These are phyloP conservation scores for Boechera stricta DNA, from an alignment of 345 rosid species.

Conservation along the genomic window DNA sequence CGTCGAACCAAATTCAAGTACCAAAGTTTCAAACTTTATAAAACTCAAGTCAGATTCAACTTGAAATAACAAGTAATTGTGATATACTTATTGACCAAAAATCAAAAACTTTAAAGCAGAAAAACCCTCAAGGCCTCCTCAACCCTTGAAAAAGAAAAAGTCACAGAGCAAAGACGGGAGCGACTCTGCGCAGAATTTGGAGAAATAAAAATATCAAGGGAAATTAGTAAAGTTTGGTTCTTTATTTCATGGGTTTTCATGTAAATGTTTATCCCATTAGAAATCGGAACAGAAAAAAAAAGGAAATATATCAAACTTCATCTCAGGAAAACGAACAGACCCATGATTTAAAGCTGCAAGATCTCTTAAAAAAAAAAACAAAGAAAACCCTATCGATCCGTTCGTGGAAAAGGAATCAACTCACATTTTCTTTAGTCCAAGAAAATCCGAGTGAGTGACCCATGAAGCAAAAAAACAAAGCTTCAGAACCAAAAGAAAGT, in stretches of 20 bases:
- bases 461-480: background rate
- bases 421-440: conserved; percentile 4
- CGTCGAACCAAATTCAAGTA: background rate
- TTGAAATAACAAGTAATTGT: background rate
- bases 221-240: background rate
- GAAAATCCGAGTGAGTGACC: conserved; percentile 24
- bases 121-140: conserved; percentile 11
- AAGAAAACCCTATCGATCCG: conserved; percentile 13
- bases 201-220: background rate
- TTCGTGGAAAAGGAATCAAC: conserved; percentile 1
- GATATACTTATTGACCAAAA: background rate
- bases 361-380: background rate
- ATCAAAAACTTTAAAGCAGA: conserved; percentile 20
- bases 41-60: conserved; percentile 22
- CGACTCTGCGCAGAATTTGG: conserved; percentile 22
- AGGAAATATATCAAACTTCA: background rate
- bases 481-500: background rate
- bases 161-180: background rate
- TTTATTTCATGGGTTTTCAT: background rate
- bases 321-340: conserved; percentile 35
- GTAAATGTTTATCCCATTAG: background rate
- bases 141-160: conserved; percentile 6
- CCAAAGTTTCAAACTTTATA: conserved; percentile 13
- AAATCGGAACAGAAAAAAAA: conserved; percentile 7
- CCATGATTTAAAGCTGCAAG: conserved; percentile 8